Percentiles rank a stretch among this genome's conserved stretches.
These are phyloP conservation scores for Heracleum sosnowskyi DNA, from an alignment of 129 eudicot genomes.

Conservation along the genomic window DNA sequence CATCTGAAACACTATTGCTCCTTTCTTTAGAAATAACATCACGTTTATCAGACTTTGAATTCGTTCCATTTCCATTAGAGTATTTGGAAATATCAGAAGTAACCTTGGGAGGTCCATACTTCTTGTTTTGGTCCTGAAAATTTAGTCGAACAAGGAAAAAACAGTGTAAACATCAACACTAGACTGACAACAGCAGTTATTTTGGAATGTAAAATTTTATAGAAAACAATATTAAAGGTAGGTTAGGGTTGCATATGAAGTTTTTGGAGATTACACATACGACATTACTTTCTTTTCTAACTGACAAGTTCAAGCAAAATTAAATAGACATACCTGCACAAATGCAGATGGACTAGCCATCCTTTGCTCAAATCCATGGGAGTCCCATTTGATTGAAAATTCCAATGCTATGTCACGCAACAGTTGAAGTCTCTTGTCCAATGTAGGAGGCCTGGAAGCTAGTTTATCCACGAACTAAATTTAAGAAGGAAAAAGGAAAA, in stretches of 20 bases:
- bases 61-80: conserved; percentile 23
- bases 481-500: background rate
- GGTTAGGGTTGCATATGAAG: background rate
- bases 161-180: background rate
- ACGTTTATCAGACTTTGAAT: conserved; percentile 22
- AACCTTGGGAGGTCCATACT: conserved; percentile 21
- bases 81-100: conserved; percentile 24
- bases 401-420: conserved; percentile 80
- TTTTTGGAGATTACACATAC: background rate
- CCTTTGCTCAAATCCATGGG: conserved; percentile 62
- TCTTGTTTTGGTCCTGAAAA: conserved; percentile 32
- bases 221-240: background rate
- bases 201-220: background rate
- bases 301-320: background rate
- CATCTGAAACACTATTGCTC: conserved; percentile 26
- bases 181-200: background rate
- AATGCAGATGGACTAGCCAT: conserved; percentile 55
- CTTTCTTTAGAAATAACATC: conserved; percentile 32
- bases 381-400: conserved; percentile 71
- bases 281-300: background rate
- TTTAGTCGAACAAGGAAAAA: background rate
- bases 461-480: conserved; percentile 70
- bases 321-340: conserved; percentile 39
- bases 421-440: conserved; percentile 58
- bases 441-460: conserved; percentile 55